phyloP scores from a whole-genome alignment of 179 eudicot species.

The Carnegiea gigantea region DNA sequence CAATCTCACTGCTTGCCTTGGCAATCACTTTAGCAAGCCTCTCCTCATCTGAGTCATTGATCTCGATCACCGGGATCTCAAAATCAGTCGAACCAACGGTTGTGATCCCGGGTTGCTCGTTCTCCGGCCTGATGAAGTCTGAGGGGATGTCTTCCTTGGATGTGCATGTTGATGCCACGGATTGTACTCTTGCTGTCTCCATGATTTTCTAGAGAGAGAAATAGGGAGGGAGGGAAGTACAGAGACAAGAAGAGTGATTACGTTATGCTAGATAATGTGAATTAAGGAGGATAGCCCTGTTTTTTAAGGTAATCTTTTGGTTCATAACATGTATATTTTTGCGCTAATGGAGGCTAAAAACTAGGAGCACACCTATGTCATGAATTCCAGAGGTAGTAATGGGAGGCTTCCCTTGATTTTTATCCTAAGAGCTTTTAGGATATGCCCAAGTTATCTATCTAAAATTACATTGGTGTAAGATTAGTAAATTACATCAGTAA shows the following conservation, averaged over 20 bases:
- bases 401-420: too few relatives aligned
- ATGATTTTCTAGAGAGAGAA: conserved; percentile 12
- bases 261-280: not conserved
- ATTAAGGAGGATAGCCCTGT: not conserved
- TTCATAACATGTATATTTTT: not conserved
- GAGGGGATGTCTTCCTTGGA: conserved; percentile 46
- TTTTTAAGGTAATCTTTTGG: conserved; percentile 1
- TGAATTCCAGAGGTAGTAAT: too few relatives aligned
- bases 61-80: conserved; percentile 57
- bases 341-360: not conserved
- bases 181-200: conserved; percentile 62
- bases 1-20: conserved; percentile 48
- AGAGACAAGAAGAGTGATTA: not conserved
- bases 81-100: conserved; percentile 39
- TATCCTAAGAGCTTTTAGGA: too few relatives aligned
- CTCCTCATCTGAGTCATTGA: conserved; percentile 24
- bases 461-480: too few relatives aligned
- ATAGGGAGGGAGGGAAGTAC: not conserved
- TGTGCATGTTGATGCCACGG: conserved; percentile 41
- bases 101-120: conserved; percentile 59
- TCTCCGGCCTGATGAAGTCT: conserved; percentile 49
- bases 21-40: conserved; percentile 27
- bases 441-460: too few relatives aligned
- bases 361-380: not conserved
- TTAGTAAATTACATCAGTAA: too few relatives aligned